phyloP scores from a whole-genome alignment of 805 yeast genomes.

The Candida maltosa region DNA sequence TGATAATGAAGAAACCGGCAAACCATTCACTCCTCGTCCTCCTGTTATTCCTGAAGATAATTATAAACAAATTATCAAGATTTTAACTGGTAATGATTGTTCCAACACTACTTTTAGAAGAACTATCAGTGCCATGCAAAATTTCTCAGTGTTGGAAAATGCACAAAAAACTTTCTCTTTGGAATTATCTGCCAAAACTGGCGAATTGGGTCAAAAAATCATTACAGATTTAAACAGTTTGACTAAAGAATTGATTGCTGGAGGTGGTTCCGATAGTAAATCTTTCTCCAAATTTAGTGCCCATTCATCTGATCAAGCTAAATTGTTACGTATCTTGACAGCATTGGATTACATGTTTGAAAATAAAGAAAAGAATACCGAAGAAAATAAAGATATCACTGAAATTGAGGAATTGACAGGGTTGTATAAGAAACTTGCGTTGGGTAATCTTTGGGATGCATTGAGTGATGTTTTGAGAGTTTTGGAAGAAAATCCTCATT shows the following conservation, averaged over 20 bases:
- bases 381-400: slow-evolving; percentile 11
- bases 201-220: slow-evolving; percentile 51
- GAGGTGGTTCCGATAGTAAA: slow-evolving; percentile 43
- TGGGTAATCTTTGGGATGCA: slow-evolving; percentile 84
- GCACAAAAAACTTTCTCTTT: slow-evolving; percentile 64
- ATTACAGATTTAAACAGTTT: slow-evolving; percentile 53
- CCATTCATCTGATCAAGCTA: slow-evolving; percentile 83
- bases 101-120: slow-evolving; percentile 82
- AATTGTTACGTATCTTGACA: slow-evolving; percentile 77
- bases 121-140: slow-evolving; percentile 76
- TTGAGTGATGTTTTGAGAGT: slow-evolving; percentile 67
- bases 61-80: slow-evolving; percentile 59
- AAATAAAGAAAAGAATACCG: slow-evolving; percentile 23
- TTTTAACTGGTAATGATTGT: slow-evolving; percentile 78
- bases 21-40: slow-evolving; percentile 32
- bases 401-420: slow-evolving; percentile 49
- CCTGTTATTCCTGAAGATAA: slow-evolving; percentile 66
- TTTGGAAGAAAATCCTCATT: slow-evolving; percentile 55
- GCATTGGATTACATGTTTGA: slow-evolving; percentile 83
- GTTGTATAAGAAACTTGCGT: slow-evolving; percentile 63
- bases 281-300: slow-evolving; percentile 68
- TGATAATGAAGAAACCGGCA: slow-evolving; percentile 13
- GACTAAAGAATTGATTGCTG: slow-evolving; percentile 39
- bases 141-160: slow-evolving; percentile 57
- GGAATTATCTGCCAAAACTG: slow-evolving; percentile 65